Conservation (phyloP, 2,329 filamentous ascomycete genomes). For the Botrytis deweyae region DNA sequence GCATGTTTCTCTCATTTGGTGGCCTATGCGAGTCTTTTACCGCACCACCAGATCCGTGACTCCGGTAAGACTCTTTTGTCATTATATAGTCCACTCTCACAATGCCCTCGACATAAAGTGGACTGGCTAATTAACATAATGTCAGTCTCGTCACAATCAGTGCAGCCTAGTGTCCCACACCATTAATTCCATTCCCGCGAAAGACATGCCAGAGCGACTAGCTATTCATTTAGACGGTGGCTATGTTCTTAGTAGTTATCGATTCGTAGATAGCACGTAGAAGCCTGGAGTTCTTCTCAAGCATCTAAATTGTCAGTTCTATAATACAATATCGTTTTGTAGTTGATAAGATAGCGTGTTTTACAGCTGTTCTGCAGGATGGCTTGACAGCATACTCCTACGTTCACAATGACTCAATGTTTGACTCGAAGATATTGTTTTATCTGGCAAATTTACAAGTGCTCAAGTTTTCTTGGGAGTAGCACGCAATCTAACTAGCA, state of each 20-base stretch:
- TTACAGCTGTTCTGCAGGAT: not conserved
- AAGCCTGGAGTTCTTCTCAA: not conserved
- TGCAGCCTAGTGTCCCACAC: not conserved
- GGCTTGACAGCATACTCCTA: no score
- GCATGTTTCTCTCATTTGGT: not conserved
- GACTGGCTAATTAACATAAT: not conserved
- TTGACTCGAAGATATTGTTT: no score
- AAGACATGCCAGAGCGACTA: not conserved
- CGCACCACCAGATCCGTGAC: not conserved
- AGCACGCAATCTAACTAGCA: no score
- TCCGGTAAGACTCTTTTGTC: not conserved
- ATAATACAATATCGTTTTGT: not conserved
- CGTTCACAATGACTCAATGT: no score
- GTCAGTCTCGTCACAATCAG: no score
- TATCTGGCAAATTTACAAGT: no score
- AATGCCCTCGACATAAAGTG: not conserved
- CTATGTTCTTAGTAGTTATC: not conserved
- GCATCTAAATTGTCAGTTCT: not conserved
- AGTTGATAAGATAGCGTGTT: not conserved
- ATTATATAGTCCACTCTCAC: not conserved
- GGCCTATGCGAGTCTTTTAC: no score
- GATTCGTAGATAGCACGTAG: not conserved
- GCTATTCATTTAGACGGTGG: not conserved
- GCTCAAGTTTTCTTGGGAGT: no score
- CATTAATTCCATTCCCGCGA: not conserved